Percentiles rank a stretch among this genome's conserved stretches.
Evolutionary conservation across 108 stramenopile species (phyloP).

Genomic region (Cyclotella cryptica): DNA sequence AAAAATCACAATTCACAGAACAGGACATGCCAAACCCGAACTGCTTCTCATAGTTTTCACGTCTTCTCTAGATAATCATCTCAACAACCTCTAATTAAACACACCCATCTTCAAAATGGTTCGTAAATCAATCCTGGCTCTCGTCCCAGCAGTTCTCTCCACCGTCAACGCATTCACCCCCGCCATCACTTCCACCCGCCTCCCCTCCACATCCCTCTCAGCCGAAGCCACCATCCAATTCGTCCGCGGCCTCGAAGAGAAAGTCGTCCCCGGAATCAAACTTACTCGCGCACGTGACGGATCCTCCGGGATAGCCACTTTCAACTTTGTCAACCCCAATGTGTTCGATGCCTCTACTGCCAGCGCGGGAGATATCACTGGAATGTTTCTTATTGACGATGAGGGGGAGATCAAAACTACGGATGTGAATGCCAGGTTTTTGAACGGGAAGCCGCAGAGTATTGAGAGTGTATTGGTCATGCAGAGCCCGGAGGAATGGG

Average conservation of each 20-base stretch:
- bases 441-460: slow-evolving; percentile 82
- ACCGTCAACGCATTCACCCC: slow-evolving; percentile 43
- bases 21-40: not conserved
- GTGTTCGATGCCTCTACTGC: slow-evolving; percentile 83
- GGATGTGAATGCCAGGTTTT: slow-evolving; percentile 78
- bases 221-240: slow-evolving; percentile 71
- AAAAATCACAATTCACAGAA: not conserved
- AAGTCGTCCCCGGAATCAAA: slow-evolving; percentile 76
- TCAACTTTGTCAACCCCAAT: slow-evolving; percentile 74
- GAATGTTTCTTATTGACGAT: slow-evolving; percentile 80
- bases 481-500: slow-evolving; percentile 81
- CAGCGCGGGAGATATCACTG: slow-evolving; percentile 66
- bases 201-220: slow-evolving; percentile 28
- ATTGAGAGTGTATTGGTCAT: slow-evolving; percentile 74
- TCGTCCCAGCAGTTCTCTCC: slow-evolving; percentile 30
- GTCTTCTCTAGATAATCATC: not conserved
- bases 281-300: slow-evolving; percentile 80
- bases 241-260: slow-evolving; percentile 72
- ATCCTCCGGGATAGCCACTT: slow-evolving; percentile 74
- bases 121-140: not conserved
- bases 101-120: not conserved
- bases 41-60: not conserved
- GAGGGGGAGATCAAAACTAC: slow-evolving; percentile 70
- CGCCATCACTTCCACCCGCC: slow-evolving; percentile 15
- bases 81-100: not conserved